Evolutionary conservation across 2,329 filamentous ascomycete genomes (phyloP), one percentile per base, ranked within the genome.

Genomic region (Aspergillus aculeatus): DNA sequence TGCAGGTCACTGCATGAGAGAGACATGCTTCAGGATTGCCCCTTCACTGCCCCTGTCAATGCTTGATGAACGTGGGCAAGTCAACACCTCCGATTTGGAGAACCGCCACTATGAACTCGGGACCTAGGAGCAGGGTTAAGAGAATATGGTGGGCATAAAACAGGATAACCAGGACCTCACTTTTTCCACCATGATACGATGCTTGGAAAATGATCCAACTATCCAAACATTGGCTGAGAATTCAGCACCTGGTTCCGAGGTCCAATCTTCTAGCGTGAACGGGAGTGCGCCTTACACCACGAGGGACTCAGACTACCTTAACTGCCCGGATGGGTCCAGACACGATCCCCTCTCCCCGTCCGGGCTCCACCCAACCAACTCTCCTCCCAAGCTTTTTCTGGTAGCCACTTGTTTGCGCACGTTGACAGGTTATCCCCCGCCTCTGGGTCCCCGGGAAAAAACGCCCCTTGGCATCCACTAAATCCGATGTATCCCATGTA

Each of bases 361-460:
- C 52, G 41, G 48, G 38, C 29, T 58, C 58, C 55, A 60, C 57
- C 23, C 24, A 31, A 26, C 54, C 50, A 38, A 35, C 32, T 35
- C 12, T 5, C 32, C 23, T 4, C 31, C 49, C 48, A 62, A 64
- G 57, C 59, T 58, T 64, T 64, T 31, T 26, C 56, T 53, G 19
- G 48, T 52, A 66, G 62, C 66, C 66, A 66, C 61, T 64, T 63
- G 61, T 65, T 65, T 59, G 50, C 51, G 61, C 66, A 68, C 66
- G 66, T 68, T 68, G 62, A 41, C 41, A 24, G 31, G 38, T 54
- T 35, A 24, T 47, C 58, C 59, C 50, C 50, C 59, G 55, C 56
- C 54, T 44, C 38, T 44, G 38, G 38, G 6, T 44, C n/a, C 16
- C 16, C 38, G 14, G 6, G 16, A 44, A 5, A 5, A 41, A 44